Base-by-base conservation (phyloP, 805 yeast genomes). In the Schizosaccharomyces osmophilus region DNA sequence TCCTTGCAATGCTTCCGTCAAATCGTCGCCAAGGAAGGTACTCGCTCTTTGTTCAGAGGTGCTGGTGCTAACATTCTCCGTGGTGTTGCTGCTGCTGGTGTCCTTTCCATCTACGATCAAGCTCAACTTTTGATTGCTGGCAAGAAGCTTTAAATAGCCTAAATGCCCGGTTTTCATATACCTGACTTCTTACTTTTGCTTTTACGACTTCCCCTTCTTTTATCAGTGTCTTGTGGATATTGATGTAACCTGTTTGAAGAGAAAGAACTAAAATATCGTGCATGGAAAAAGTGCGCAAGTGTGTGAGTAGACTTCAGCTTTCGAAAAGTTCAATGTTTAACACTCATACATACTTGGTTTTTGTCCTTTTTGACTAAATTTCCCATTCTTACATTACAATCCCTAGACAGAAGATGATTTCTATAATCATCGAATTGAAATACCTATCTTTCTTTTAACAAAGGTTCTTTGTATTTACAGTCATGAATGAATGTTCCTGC, bases 71-170 rank as follows among this genome's bases (percentile, higher is more conserved):
- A 88, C 93, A 88, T 88, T 83, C 82, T 88, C 78, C 88, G 97
- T 85, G 96, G 96, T 87, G 95, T 88, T 75, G 97, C 97, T 78
- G 95, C 95, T 83, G 97, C 97, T 74, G 95, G 95, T 86, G 97
- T 89, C 72, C 87, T 88, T 77, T 88, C 97, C 80, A 73, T 89
- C 82, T 88, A 89, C 82, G 97, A 89, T 78, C 95, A 88, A 81
- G 80, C 88, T 77, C 96, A 88, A 81, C 77, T 88, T 79, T 83
- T 88, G 82, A 64, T 89, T 71, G 87, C 88, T 78, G 97, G 97
- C 78, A 87, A 88, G 87, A 51, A 51, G 57, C 26, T 24, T 29
- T 51, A 51, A 29, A 24, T 51, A 29, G 19, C 57, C 3, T 24
- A 15, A 51, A 19, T 8, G 22, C 57, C 26, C 24, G 5, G 17